Evolutionary conservation across 2,329 filamentous ascomycete species (phyloP), one percentile per base, ranked within the genome.

Genomic region (Aspergillus sp.): DNA sequence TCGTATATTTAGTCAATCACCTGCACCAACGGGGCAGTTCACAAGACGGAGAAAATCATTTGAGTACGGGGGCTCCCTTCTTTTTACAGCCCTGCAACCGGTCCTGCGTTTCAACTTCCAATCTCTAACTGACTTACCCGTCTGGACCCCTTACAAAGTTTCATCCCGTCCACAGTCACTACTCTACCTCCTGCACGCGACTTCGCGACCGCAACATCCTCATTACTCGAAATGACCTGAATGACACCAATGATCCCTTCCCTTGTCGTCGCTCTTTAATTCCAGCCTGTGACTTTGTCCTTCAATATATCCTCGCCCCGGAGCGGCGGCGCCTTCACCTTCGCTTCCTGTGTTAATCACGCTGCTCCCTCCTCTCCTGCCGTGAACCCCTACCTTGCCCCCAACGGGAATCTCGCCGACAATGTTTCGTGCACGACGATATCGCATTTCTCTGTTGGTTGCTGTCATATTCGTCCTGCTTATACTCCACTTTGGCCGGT

Each of bases 401-500:
- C 23, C 35, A 37, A 43, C 53, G 27, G 45, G 35, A 39, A 9
- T 14, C 23, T 48, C 39, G 46, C 47, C 47, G 35, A 58, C 46
- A 56, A 81, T 82, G 79, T 70, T 80, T 65, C 78, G 78, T 54
- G 65, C 79, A 59, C 79, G 79, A 53, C 77, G 79, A 62, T 82
- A 81, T 64, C 75, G 79, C 56, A 65, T 77, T 35, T 77, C 79
- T 55, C 61, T 81, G 52, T 63, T 78, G 39, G 77, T 81, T 56
- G 77, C 78, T 33, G 67, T 75, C 54, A 68, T 79, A 55, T 68
- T 76, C 17, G 62, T 78, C 40, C 66, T 80, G 41, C 68, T 78
- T 3, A 70, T 86, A 53, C 78, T 85, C 65, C 80, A 81, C 62
- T 84, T 85, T 62, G 71, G 75, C 35, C 73, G 74, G 49, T 77